These are phyloP conservation scores for Solanum paucissectum DNA, from an alignment of 257 asterid species.

Conservation along the genomic window DNA sequence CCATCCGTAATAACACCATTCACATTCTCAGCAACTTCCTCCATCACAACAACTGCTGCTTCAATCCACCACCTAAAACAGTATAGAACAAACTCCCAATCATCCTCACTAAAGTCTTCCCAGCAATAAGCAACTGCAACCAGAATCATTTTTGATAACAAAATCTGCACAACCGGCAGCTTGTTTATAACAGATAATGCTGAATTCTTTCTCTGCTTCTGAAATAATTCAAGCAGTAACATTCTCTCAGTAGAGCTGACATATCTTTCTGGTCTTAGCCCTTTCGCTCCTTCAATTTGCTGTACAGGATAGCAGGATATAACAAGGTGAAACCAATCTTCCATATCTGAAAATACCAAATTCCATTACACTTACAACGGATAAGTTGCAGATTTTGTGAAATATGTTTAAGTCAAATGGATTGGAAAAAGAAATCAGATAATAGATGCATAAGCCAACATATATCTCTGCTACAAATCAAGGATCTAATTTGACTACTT, in stretches of 20 bases:
- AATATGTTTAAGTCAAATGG: neutral
- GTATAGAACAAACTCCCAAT: slow-evolving; percentile 79
- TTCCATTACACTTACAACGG: neutral
- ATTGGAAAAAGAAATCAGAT: slow-evolving; percentile 5
- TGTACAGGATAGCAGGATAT: slow-evolving; percentile 75
- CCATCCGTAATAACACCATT: slow-evolving; percentile 31
- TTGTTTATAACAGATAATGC: slow-evolving; percentile 60
- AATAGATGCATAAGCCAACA: slow-evolving; percentile 3
- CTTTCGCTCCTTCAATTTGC: slow-evolving; percentile 33
- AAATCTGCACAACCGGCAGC: slow-evolving; percentile 58
- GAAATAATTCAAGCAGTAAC: slow-evolving; percentile 56
- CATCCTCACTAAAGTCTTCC: slow-evolving; percentile 79
- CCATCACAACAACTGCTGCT: slow-evolving; percentile 67
- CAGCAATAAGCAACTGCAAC: slow-evolving; percentile 86
- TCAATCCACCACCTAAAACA: slow-evolving; percentile 88
- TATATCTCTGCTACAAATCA: neutral
- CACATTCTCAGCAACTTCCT: slow-evolving; percentile 74
- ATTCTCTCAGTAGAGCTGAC: slow-evolving; percentile 44
- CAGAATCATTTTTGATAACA: slow-evolving; percentile 60
- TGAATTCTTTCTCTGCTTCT: slow-evolving; percentile 58
- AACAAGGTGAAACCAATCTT: slow-evolving; percentile 74
- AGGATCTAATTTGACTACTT: neutral
- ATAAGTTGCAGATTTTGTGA: neutral
- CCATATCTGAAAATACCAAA: slow-evolving; percentile 53
- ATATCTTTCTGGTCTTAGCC: slow-evolving; percentile 50